Evolutionary conservation across 169 alveolate species (phyloP).

Genomic region (Pseudocohnilembus persalinus): DNA sequence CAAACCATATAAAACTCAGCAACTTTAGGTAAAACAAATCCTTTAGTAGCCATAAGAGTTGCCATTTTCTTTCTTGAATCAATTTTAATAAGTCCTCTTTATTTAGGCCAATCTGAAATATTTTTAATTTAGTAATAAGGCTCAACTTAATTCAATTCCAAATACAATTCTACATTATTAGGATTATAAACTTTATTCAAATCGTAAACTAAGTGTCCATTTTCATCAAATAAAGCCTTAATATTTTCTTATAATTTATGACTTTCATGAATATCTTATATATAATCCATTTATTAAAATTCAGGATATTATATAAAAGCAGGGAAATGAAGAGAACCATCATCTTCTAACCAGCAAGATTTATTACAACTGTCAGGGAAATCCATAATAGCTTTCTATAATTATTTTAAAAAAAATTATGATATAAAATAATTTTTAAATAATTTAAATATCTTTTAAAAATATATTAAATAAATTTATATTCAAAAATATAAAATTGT

Average conservation of each 20-base stretch:
- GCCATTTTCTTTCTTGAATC: neutral
- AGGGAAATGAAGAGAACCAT: conserved; percentile 25
- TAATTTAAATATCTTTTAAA: too few species aligned
- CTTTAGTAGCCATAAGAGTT: neutral
- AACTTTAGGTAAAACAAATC: neutral
- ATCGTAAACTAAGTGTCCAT: conserved; percentile 50
- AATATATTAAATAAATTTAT: too few species aligned
- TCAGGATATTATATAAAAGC: conserved; percentile 39
- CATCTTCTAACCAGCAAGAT: conserved; percentile 15
- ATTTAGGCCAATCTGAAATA: neutral
- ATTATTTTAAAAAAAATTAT: too few species aligned
- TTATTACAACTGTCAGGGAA: conserved; percentile 33
- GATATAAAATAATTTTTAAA: too few species aligned
- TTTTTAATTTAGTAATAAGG: neutral
- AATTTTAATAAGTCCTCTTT: neutral
- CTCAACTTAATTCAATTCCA: conserved; percentile 27
- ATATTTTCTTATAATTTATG: conserved; percentile 15
- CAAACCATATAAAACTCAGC: neutral
- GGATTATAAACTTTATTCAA: conserved; percentile 6
- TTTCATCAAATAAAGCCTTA: conserved; percentile 10
- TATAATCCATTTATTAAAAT: conserved; percentile 41
- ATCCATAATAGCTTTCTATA: conserved; percentile 2
- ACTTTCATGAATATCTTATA: conserved; percentile 28
- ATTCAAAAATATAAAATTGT: too few species aligned
- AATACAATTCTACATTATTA: conserved; percentile 33